Evolutionary conservation across 306 rosid species (phyloP), one percentile per base, ranked within the genome.

Genomic region (Begonia peltatifolia): DNA sequence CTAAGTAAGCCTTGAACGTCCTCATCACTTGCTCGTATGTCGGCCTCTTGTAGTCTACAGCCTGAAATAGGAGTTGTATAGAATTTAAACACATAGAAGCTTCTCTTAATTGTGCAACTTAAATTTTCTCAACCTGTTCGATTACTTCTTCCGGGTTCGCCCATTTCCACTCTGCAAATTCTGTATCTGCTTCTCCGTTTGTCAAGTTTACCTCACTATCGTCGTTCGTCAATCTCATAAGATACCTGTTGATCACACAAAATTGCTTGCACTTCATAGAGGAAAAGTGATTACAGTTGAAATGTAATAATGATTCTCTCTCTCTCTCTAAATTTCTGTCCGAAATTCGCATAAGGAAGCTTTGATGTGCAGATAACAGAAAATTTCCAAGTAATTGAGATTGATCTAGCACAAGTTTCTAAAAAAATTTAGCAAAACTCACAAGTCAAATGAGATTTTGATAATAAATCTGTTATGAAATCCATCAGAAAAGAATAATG

Each of bases 101-200:
- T 30, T 30, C 7, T 5, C 2, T 30, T 30, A 30, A 30, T 5
- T 6, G 38, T 30, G 38, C 38, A 30, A 7, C 7, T 7, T 30
- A 5, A 5, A 30, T 30, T 30, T 30, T 4, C 38, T 30, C 38
- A 0, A 77, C 97, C 94, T 90, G 95, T 61, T 90, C 95, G 14
- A 90, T 66, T 62, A 90, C 97, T 71, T 85, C 94, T 47, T 75
- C 80, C 0, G 94, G 87, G 73, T 36, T 72, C 14, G 97, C 87
- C 97, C 97, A 90, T 71, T 90, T 90, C 97, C 97, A 90, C 59
- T 90, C 97, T 16, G 90, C 76, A 64, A 90, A 90, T 74, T 90
- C 97, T 9, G 83, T 76, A 11, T 90, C 97, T 23, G 92, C 95
- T 73, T 81, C 87, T 7, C 94, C 95, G 5, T 51, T 90, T 17